These are phyloP conservation scores for Boletus sp. DNA, from an alignment of 1,284 basidiomycete genomes.

Conservation along the genomic window DNA sequence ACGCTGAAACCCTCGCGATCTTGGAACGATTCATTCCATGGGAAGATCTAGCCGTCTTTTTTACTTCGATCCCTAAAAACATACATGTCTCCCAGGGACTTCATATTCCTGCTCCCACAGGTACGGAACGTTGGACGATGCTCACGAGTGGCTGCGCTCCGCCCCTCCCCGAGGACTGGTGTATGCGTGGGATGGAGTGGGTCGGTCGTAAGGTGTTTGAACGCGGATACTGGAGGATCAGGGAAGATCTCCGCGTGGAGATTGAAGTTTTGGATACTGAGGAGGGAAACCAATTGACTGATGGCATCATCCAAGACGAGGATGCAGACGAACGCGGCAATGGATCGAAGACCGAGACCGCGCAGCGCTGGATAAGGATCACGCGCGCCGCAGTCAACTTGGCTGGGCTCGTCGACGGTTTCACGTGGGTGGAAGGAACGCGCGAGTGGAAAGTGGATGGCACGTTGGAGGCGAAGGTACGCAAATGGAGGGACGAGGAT, in stretches of 20 bases:
- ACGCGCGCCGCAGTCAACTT: slow-evolving; percentile 70
- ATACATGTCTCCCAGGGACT: slow-evolving; percentile 48
- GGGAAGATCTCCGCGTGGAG: slow-evolving; percentile 65
- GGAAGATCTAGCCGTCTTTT: slow-evolving; percentile 68
- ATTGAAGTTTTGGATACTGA: slow-evolving; percentile 72
- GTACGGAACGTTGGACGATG: slow-evolving; percentile 50
- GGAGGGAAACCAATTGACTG: slow-evolving; percentile 55
- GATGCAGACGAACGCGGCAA: slow-evolving; percentile 46
- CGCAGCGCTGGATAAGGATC: slow-evolving; percentile 70
- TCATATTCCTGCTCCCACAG: slow-evolving; percentile 19
- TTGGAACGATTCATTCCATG: slow-evolving; percentile 84
- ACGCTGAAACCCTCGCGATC: slow-evolving; percentile 53
- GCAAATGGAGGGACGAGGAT: slow-evolving; percentile 67
- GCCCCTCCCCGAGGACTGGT: slow-evolving; percentile 93
- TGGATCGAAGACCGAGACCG: slow-evolving; percentile 27
- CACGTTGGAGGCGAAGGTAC: slow-evolving; percentile 64
- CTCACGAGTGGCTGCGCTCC: slow-evolving; percentile 61
- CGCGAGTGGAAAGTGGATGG: slow-evolving; percentile 69
- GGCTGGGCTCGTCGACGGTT: slow-evolving; percentile 70
- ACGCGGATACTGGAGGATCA: slow-evolving; percentile 84
- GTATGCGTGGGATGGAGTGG: slow-evolving; percentile 93
- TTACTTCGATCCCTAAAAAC: slow-evolving; percentile 59
- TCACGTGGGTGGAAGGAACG: slow-evolving; percentile 61
- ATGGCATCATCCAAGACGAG: slow-evolving; percentile 80
- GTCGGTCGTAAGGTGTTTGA: slow-evolving; percentile 84